Evolutionary conservation across 495 filamentous ascomycete species (phyloP), one percentile per base, ranked within the genome.

Genomic region (Aspergillus mulundensis): DNA sequence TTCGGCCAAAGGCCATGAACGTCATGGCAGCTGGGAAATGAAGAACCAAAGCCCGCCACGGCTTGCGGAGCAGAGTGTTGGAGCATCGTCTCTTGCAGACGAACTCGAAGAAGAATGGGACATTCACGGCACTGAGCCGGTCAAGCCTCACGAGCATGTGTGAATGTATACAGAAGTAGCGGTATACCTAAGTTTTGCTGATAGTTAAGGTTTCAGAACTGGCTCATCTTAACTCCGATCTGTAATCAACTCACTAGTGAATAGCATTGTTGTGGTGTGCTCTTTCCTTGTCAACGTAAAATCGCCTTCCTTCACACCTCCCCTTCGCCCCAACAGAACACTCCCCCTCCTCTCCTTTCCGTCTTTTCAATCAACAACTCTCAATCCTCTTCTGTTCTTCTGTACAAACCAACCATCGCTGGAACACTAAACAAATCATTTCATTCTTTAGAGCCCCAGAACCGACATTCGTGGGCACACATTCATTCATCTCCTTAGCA

Each of bases 21-120:
- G 78, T 39, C 60, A 71, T 4, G 79, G 77, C 12, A 81, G 77
- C 57, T 83, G 80, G 80, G 80, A 83, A 40, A 67, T 82, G 70
- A 67, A 77, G 34, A 67, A 62, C 12, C 63, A 47, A 15, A 34
- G 24, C 14, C 18, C 53, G 21, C 28, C 20, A 44, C 42, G 56
- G 32, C 32, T 36, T 23, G 44, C 36, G 5, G 28, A 40, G 12
- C 46, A 53, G 15, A 39, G 38, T 20, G n/a, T 46, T 2, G 32
- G 20, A 44, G 62, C 56, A 48, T 63, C 56, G 12, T 50, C 62
- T 14, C 63, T 66, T 38, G 63, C 61, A 1, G 47, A 60, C 10
- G 41, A 59, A 38, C 64, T 66, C 1, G 70, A 74, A 7, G 69
- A 75, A 43, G 54, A 50, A 44, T 70, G 65, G 64, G 49, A 50